Conservation (phyloP, 805 yeast species). For the Cyberlindnera nakhonratchasimensis region DNA sequence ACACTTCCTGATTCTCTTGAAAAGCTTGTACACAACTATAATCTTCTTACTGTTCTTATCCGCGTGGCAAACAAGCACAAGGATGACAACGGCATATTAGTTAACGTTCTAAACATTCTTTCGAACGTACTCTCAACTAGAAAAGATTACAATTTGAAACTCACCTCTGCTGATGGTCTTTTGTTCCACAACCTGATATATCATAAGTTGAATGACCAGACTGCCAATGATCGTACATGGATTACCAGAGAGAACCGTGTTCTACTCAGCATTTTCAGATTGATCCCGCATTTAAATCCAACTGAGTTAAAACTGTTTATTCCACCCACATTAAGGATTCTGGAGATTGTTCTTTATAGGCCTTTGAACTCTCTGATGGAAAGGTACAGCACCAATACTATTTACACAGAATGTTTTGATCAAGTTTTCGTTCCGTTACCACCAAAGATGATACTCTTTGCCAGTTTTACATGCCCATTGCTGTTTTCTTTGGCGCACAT, state of each 20-base stretch:
- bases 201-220: slow-evolving; percentile 1
- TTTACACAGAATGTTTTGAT: slow-evolving; percentile 18
- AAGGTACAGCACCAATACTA: slow-evolving; percentile 3
- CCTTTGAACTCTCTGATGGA: slow-evolving; percentile 8
- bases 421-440: slow-evolving; percentile 18
- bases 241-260: slow-evolving; percentile 4
- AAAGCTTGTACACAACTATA: slow-evolving; percentile 10
- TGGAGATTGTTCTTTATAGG: slow-evolving; percentile 7
- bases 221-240: background rate
- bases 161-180: slow-evolving; percentile 7
- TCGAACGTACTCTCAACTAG: slow-evolving; percentile 8
- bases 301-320: slow-evolving; percentile 13
- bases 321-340: slow-evolving; percentile 9
- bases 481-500: slow-evolving; percentile 23
- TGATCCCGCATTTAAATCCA: slow-evolving; percentile 25
- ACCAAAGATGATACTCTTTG: slow-evolving; percentile 16
- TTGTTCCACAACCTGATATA: slow-evolving; percentile 6
- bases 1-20: slow-evolving; percentile 13
- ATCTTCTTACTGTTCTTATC: slow-evolving; percentile 12
- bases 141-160: slow-evolving; percentile 10
- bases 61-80: slow-evolving; percentile 10
- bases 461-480: slow-evolving; percentile 20
- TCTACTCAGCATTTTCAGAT: slow-evolving; percentile 14
- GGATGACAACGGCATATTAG: slow-evolving; percentile 8
- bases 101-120: slow-evolving; percentile 11